phyloP scores from a whole-genome alignment of 2,329 filamentous ascomycete genomes.

The Paracamarosporium sp. region DNA sequence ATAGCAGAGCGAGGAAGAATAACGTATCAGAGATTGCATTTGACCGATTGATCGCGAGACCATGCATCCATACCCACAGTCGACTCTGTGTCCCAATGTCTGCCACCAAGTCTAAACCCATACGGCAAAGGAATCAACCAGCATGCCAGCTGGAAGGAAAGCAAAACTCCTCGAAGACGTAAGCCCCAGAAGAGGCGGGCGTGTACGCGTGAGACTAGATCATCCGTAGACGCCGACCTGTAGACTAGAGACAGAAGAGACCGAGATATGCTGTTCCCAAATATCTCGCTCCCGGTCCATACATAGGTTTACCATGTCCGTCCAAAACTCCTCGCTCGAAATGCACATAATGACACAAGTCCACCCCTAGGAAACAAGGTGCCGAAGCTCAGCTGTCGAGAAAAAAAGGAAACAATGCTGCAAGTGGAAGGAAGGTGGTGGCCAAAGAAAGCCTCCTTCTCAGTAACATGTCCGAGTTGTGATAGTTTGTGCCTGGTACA shows the following conservation, averaged over 20 bases:
- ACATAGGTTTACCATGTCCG: constrained; percentile 3
- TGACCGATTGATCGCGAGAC: background rate
- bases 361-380: background rate
- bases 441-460: constrained; percentile 15
- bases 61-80: background rate
- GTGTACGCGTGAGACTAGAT: constrained; percentile 3
- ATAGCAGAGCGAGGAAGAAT: background rate
- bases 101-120: constrained; percentile 3
- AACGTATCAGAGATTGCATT: background rate
- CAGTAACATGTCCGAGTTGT: constrained; percentile 20
- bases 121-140: background rate
- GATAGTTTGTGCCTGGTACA: constrained; percentile 11
- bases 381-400: background rate
- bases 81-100: background rate
- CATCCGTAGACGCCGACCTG: constrained; percentile 10
- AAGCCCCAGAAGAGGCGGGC: background rate
- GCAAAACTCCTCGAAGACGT: background rate
- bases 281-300: background rate
- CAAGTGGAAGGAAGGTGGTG: background rate
- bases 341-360: background rate
- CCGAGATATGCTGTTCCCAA: constrained; percentile 1
- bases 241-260: background rate
- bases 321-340: constrained; percentile 15
- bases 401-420: background rate
- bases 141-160: background rate